These are phyloP conservation scores for Fraxinus excelsior DNA, from an alignment of 257 asterid genomes.

Conservation along the genomic window DNA sequence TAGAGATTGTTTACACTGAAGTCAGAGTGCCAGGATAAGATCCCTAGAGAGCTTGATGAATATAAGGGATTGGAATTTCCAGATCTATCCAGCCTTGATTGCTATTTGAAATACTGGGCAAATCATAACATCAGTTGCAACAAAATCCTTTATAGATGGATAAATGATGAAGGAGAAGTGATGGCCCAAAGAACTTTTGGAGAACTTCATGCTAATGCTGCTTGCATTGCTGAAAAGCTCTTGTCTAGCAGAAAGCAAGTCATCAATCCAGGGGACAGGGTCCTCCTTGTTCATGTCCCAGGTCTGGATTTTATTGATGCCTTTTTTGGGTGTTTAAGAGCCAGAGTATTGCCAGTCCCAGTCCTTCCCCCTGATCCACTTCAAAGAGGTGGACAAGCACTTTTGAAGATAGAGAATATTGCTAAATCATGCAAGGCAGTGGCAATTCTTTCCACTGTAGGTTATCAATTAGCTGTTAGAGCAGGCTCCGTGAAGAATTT, in stretches of 20 bases:
- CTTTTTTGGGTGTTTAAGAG: constrained; percentile 80
- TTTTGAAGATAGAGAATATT: constrained; percentile 67
- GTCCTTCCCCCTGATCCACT: constrained; percentile 91
- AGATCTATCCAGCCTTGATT: constrained; percentile 58
- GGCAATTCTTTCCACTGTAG: constrained; percentile 67
- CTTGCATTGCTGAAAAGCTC: constrained; percentile 69
- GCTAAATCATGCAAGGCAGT: constrained; percentile 67
- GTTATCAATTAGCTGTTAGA: constrained; percentile 78
- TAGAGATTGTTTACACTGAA: constrained; percentile 63
- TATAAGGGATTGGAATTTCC: constrained; percentile 64
- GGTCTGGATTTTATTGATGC: constrained; percentile 82
- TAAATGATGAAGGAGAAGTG: constrained; percentile 62
- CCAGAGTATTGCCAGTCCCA: constrained; percentile 82
- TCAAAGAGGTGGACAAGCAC: constrained; percentile 90
- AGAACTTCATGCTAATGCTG: constrained; percentile 69
- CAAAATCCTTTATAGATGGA: constrained; percentile 75
- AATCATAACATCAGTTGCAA: constrained; percentile 41
- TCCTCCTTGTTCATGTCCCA: constrained; percentile 74
- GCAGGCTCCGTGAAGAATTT: constrained; percentile 68
- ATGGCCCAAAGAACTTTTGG: constrained; percentile 49
- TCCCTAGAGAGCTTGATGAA: constrained; percentile 46
- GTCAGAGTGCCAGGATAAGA: constrained; percentile 36
- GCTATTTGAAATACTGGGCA: constrained; percentile 76
- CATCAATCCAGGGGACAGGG: constrained; percentile 71
- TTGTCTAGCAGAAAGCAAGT: constrained; percentile 58